Evolutionary conservation across 257 asterid species (phyloP).

Genomic region (Eucommia ulmoides): DNA sequence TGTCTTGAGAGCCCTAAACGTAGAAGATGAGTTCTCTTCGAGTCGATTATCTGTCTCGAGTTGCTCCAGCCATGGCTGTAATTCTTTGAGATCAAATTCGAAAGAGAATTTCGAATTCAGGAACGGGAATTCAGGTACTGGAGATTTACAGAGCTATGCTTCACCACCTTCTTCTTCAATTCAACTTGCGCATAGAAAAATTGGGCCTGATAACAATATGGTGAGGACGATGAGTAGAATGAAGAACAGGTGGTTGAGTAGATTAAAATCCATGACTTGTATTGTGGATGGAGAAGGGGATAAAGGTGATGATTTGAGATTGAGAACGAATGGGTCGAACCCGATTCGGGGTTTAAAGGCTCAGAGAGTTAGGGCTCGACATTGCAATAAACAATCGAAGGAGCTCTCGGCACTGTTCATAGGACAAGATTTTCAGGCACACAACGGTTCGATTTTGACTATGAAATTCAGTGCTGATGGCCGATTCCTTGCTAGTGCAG

Average conservation of each 20-base stretch:
- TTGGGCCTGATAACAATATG: neutral
- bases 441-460: slow-evolving; percentile 61
- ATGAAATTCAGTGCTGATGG: slow-evolving; percentile 90
- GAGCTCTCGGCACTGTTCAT: slow-evolving; percentile 74
- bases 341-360: slow-evolving; percentile 21
- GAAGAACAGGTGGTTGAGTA: slow-evolving; percentile 40
- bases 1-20: slow-evolving; percentile 32
- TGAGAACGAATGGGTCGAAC: slow-evolving; percentile 7
- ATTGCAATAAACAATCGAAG: slow-evolving; percentile 37
- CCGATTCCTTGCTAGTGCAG: slow-evolving; percentile 72
- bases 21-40: slow-evolving; percentile 35
- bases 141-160: neutral
- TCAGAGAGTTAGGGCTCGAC: slow-evolving; percentile 53
- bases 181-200: neutral
- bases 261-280: slow-evolving; percentile 46
- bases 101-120: neutral
- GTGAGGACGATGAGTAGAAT: slow-evolving; percentile 19
- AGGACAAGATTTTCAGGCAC: slow-evolving; percentile 79
- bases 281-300: slow-evolving; percentile 19
- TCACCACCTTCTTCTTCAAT: neutral
- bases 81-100: no score
- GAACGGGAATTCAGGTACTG: neutral
- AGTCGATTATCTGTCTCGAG: slow-evolving; percentile 32
- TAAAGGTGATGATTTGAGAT: slow-evolving; percentile 15
- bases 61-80: slow-evolving; percentile 28